Base-by-base conservation (phyloP, 768 basidiomycete genomes). In the Polyporus arcularius region DNA sequence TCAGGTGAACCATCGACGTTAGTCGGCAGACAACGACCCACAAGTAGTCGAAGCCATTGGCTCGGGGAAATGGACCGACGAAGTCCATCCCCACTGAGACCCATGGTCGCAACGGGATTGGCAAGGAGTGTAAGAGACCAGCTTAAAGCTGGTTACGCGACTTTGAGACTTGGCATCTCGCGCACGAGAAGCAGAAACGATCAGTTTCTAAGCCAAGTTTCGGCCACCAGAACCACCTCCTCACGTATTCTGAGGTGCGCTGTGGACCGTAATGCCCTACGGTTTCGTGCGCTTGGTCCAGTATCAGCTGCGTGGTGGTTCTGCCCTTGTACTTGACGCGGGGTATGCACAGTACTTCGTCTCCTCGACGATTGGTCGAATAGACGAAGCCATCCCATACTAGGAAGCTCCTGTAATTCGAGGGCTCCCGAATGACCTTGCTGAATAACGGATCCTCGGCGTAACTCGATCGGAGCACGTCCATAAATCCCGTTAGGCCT, bases 41-140 rank as follows among this genome's bases (percentile, higher is more conserved):
- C 0, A 75, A 53, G 16, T 55, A 70, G 45, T 76, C 72, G 18
- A 35, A 73, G 0, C 63, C 69, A 3, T 69, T n/a, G 0, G 48
- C 67, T 16, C 62, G 38, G 11, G 75, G 78, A 8, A 80, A 65
- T 2, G 72, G 74, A 0, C 72, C 78, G 0, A 80, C 57, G 41
- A 80, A 80, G 63, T 80, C 79, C 51, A 80, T 76, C 0, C 71
- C 74, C 0, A 81, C 76, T 0, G 72, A 70, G 2, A 72, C 68
- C 75, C 75, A 78, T 0, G 77, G 79, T 3, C 61, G 57, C 0
- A 52, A 64, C 0, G 74, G 75, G 0, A 76, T 62, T 0, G 72
- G 73, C 6, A 75, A 63, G 2, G 62, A 45, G 39, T 77, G 74
- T 0, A 76, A 61, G 11, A 73, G 62, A 14, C 77, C 76, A 12